These are phyloP conservation scores for Protomyces lactucae-debilis DNA, from an alignment of 1,139 yeast species.

Conservation along the genomic window DNA sequence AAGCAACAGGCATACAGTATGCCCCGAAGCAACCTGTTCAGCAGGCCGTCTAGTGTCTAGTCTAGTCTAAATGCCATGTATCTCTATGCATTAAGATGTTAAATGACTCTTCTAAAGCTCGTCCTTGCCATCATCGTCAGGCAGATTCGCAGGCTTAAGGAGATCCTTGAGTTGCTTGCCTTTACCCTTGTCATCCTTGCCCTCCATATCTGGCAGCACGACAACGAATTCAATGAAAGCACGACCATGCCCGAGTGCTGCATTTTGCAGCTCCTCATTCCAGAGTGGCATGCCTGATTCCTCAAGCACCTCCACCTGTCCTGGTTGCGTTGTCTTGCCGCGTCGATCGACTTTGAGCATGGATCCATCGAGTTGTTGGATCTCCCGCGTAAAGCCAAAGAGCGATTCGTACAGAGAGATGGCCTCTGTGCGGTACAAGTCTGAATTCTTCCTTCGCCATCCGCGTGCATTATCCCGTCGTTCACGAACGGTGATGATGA, in stretches of 20 bases:
- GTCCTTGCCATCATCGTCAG: not conserved
- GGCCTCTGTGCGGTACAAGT: conserved; percentile 77
- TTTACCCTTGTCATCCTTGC: not conserved
- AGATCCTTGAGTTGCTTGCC: not conserved
- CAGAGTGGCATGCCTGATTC: conserved; percentile 81
- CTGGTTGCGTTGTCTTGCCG: conserved; percentile 55
- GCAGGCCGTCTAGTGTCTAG: not conserved
- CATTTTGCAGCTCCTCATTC: conserved; percentile 13
- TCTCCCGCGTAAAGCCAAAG: conserved; percentile 61
- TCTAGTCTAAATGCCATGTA: not conserved
- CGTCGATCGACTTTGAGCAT: conserved; percentile 49
- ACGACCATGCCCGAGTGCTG: conserved; percentile 14
- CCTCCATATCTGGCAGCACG: conserved; percentile 16
- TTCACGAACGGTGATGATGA: conserved; percentile 57
- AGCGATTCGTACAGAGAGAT: conserved; percentile 67
- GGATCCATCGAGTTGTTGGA: conserved; percentile 62
- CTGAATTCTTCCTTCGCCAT: conserved; percentile 68
- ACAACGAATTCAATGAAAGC: conserved; percentile 20
- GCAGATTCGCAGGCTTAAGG: not conserved
- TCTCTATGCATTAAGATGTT: not conserved
- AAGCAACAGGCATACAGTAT: not conserved
- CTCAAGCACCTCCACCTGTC: conserved; percentile 63
- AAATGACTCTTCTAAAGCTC: not conserved
- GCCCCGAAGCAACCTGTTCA: not conserved
- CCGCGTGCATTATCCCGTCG: conserved; percentile 63